Conservation (phyloP, 2,329 filamentous ascomycete genomes). For the Eutypella sp. region DNA sequence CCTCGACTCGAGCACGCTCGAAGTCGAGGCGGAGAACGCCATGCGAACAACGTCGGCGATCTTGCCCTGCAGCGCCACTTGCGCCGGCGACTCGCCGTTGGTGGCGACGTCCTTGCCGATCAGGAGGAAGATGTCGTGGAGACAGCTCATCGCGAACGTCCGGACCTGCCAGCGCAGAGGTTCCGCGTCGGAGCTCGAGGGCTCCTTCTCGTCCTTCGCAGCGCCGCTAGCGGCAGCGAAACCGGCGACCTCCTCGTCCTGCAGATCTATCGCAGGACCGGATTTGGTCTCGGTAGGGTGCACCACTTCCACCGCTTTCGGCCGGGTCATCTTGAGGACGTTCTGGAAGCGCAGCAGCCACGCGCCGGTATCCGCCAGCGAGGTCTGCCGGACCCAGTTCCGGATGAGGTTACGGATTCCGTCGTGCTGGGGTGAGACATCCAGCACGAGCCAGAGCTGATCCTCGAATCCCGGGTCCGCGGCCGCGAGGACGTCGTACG, state of each 20-base stretch:
- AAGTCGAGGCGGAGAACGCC: constrained; percentile 95
- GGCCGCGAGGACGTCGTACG: constrained; percentile 72
- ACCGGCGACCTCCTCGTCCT: constrained; percentile 94
- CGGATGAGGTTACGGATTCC: constrained; percentile 81
- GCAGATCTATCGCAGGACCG: constrained; percentile 66
- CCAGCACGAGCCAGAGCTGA: constrained; percentile 84
- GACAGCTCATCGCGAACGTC: constrained; percentile 85
- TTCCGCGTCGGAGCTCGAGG: constrained; percentile 65
- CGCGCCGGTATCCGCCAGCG: constrained; percentile 68
- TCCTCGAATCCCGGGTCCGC: constrained; percentile 80
- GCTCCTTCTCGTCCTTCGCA: constrained; percentile 47
- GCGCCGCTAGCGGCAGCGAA: constrained; percentile 72
- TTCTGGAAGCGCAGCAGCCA: constrained; percentile 89
- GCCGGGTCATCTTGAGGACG: constrained; percentile 81
- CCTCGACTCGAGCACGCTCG: constrained; percentile 81
- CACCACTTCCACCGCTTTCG: constrained; percentile 54
- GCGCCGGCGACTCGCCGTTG: constrained; percentile 73
- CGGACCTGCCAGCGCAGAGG: constrained; percentile 92
- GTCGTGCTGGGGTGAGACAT: constrained; percentile 69
- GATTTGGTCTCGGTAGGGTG: constrained; percentile 39
- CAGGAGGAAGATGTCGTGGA: constrained; percentile 75
- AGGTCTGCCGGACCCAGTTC: constrained; percentile 92
- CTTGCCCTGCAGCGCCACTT: constrained; percentile 71
- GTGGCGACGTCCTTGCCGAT: constrained; percentile 74
- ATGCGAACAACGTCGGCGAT: constrained; percentile 93